Base-by-base conservation (phyloP, 371 early-diverging fungal genomes). In the Mortierella sp. region DNA sequence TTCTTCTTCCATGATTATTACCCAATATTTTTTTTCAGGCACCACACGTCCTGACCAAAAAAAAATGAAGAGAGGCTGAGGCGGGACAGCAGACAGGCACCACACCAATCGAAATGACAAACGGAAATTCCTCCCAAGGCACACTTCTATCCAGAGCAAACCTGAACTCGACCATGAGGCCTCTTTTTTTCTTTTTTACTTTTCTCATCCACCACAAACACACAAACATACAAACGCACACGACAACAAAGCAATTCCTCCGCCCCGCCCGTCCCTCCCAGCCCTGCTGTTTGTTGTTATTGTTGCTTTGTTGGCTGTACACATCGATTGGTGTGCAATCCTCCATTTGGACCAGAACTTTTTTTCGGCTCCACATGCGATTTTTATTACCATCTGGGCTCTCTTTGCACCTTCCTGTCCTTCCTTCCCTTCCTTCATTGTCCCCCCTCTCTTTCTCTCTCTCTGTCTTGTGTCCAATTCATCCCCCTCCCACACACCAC, bases 361-460 rank as follows among this genome's bases (percentile, higher is more conserved):
- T 29, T 18, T 35, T 65, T 65, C 65, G 38, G 65, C 65, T 65
- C 65, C 65, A 65, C 65, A 65, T 65, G 65, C 65, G 65, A 65
- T 65, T 65, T 21, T 65, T 65, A 65, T 65, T 65, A 65, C 38
- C 65, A 65, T 65, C 65, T 65, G 65, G 65, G 65, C 65, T 65
- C 65, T 65, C 65, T 65, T 2, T 18, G 16, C 51, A 14, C 41
- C 65, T 65, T 65, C 65, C 65, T 65, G 65, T 21, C 65, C 65
- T 65, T 65, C 65, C 41, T 38, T 8, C 65, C 7, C 38, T 65
- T 35, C 10, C 18, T 65, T 41, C 65, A 65, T 38, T 18, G 60
- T n/a, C 14, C 60, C 60, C 14, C 18, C 27, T 32, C 29, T 7
- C 27, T 12, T 12, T 18, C 41, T 65, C 14, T 27, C 12, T 12